Base-by-base conservation (phyloP, 2,329 filamentous ascomycete species). In the Emergomyces orientalis region DNA sequence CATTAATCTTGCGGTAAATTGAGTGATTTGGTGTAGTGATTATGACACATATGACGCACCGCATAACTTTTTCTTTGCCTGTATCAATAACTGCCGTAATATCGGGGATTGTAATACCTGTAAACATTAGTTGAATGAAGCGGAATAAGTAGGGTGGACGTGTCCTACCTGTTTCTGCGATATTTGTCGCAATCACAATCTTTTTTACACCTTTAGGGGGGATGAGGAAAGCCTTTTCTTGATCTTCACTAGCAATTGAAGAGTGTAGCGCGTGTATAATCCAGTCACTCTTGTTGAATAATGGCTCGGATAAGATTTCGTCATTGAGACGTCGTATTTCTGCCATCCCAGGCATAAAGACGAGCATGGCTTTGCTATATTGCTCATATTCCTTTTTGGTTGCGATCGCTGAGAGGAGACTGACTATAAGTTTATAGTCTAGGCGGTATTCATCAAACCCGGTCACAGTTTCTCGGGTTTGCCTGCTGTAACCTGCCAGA, bases 1-100 rank as follows among this genome's bases (percentile, higher is more conserved):
- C 9, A 39, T 17, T 37, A 22, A 27, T 25, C 14, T 43, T 22
- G 30, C 13, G 25, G 32, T 27, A 37, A 37, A 60, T 55, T 54
- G n/a, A 39, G 60, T 17, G 7, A 51, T 37, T 39, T 27, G 7
- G 39, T 41, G 47, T 54, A 37, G 52, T 30, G 41, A 63, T 65
- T 47, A 25, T n/a, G 61, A 63, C 62, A 30, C 66, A 76, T 47
- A 25, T n/a, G 61, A 63, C 62, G 34, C 66, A 76, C 71, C 76
- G 83, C 93, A 97, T 97, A 75, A 96, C 93, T 67, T 95, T 91
- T 75, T 97, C 93, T 75, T 96, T 97, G 63, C 94, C 94, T 0
- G 91, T 92, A 74, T 99, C 94, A 63, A 99, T 89, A 55, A 99
- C 94, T 69, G 92, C 96, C 0, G 94, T 97, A 37, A 99, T 90